Conservation (phyloP, 176 grass and related monocot genomes). For the Poa pratensis region DNA sequence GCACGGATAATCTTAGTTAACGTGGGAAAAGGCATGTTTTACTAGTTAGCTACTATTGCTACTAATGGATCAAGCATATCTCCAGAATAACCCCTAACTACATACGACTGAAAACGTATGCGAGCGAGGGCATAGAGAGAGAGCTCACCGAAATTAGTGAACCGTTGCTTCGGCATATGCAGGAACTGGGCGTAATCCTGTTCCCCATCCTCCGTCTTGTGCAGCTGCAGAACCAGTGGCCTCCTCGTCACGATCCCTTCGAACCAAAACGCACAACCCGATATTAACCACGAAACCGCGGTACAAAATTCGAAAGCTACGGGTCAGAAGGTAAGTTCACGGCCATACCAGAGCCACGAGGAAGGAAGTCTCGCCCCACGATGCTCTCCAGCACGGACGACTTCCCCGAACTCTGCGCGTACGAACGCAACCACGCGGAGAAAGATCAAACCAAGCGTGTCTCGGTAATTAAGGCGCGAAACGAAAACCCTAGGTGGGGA, state of each 20-base stretch:
- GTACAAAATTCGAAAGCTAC: not conserved
- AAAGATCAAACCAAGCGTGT: slow-evolving; percentile 3
- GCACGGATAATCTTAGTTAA: not conserved
- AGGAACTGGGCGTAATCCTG: slow-evolving; percentile 85
- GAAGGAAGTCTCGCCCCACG: slow-evolving; percentile 92
- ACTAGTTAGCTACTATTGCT: not conserved
- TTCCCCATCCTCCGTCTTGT: slow-evolving; percentile 68
- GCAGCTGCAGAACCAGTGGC: slow-evolving; percentile 89
- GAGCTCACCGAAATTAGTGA: slow-evolving; percentile 74
- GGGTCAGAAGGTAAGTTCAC: not conserved
- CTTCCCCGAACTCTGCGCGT: slow-evolving; percentile 83
- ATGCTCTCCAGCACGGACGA: slow-evolving; percentile 97
- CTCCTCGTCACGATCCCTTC: slow-evolving; percentile 94
- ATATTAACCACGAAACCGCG: slow-evolving; percentile 9
- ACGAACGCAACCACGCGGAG: not conserved
- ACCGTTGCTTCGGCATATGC: slow-evolving; percentile 68
- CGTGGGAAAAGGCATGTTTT: not conserved
- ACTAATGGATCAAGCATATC: slow-evolving; percentile 2
- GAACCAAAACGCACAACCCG: slow-evolving; percentile 23
- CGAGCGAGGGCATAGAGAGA: not conserved
- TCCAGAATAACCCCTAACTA: slow-evolving; percentile 14
- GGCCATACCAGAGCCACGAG: slow-evolving; percentile 76
- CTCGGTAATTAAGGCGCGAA: not conserved
- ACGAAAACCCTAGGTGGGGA: slow-evolving; percentile 36
- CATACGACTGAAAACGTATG: not conserved